Base-by-base conservation (phyloP, 2,329 filamentous ascomycete species). In the Ophiostoma sp. region DNA sequence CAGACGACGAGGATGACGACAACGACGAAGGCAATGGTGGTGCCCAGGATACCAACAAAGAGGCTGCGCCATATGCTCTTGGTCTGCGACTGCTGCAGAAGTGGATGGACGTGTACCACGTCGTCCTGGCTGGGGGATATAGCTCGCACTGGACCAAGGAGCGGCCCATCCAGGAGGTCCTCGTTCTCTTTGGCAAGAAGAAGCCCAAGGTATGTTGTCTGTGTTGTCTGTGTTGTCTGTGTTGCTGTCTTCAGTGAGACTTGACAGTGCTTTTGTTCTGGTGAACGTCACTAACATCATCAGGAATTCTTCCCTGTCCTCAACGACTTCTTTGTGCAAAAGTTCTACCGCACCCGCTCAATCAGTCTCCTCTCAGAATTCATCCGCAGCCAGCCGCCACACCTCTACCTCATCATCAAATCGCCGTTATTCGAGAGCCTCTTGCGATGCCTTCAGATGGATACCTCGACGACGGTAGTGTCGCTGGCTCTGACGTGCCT, bases 381-480 rank as follows among this genome's bases (percentile, higher is more conserved):
- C 76, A 87, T 96, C 50, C 88, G 91, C 75, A 88, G 89, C 74
- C 91, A 94, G 76, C 92, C 93, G n/a, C 93, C 93, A 4, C 93
- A 95, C 81, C 85, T 96, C 1, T 89, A 96, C 78, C 86, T 91
- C 57, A 88, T 94, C 48, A 82, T 92, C 5, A 87, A 94, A 76
- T 95, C 92, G 0, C 87, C 90, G 0, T 84, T 96, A 1, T 91
- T 96, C 76, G 86, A 88, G 73, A 89, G 92, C 79, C 83, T 96
- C 25, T 83, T 95, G 70, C 89, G 88, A 78, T 95, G 92, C 75
- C 85, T 96, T 1, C 91, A 94, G 81, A 88, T 88, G 72, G 93
- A 96, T 80, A 92, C 91, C 1, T 95, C 92, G 0, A 93, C 92
- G 0, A 91, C 91, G 0, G 89, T 92, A 2, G 86, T 95, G n/a